phyloP scores from a whole-genome alignment of 371 early-diverging fungal species.

The Nematocida displodere region DNA sequence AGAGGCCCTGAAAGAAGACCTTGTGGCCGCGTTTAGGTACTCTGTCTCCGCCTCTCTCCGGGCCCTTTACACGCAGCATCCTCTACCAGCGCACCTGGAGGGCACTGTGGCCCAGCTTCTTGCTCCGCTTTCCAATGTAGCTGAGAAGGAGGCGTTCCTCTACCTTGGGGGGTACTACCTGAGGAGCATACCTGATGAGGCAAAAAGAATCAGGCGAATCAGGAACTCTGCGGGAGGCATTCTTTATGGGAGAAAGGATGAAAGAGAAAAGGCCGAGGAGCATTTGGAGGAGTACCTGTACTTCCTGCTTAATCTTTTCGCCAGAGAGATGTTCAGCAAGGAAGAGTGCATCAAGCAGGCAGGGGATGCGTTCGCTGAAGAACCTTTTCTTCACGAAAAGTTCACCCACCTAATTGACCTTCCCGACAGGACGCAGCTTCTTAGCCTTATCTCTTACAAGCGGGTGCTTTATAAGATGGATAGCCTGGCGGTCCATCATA shows the following conservation, averaged over 20 bases:
- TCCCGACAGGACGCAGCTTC: constrained; percentile 28
- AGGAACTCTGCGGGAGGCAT: constrained; percentile 41
- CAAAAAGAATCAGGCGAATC: constrained; percentile 47
- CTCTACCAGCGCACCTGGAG: not conserved
- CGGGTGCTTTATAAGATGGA: constrained; percentile 19
- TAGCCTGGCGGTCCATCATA: not conserved
- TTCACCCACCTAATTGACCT: constrained; percentile 43
- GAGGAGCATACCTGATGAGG: constrained; percentile 31
- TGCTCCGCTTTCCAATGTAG: constrained; percentile 4
- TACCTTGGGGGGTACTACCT: constrained; percentile 46
- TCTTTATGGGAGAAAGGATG: constrained; percentile 46
- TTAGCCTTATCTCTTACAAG: constrained; percentile 43
- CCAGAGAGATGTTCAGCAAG: constrained; percentile 16
- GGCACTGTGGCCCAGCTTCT: not conserved
- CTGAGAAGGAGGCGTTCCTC: constrained; percentile 42
- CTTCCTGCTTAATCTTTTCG: constrained; percentile 40
- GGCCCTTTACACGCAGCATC: constrained; percentile 32
- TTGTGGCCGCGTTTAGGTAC: constrained; percentile 24
- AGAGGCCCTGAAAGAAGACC: not conserved
- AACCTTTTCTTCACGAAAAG: constrained; percentile 43
- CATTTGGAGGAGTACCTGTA: constrained; percentile 52
- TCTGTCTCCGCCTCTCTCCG: not conserved
- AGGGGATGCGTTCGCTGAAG: constrained; percentile 27
- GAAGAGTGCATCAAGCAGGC: constrained; percentile 49
- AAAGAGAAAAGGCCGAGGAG: constrained; percentile 48